Evolutionary conservation across 1,284 basidiomycete species (phyloP).

Genomic region (Mycena sp.): DNA sequence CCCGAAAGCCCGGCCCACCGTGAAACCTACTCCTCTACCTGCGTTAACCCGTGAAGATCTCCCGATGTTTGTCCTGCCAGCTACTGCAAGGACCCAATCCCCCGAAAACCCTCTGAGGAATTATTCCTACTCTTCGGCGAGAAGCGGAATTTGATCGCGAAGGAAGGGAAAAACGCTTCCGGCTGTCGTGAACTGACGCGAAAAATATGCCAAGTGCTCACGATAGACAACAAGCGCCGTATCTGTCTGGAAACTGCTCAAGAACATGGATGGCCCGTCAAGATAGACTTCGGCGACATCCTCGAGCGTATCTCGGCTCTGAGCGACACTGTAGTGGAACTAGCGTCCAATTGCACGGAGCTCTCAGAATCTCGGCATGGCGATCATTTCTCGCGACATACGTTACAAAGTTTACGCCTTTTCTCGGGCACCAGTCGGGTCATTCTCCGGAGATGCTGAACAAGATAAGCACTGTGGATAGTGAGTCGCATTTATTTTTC

Average conservation of each 20-base stretch:
- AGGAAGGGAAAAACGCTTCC: background rate
- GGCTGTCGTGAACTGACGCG: background rate
- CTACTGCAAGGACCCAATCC: background rate
- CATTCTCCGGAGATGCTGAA: no score
- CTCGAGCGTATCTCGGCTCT: background rate
- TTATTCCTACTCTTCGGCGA: background rate
- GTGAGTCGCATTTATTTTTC: background rate
- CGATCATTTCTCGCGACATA: background rate
- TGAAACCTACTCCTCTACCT: background rate
- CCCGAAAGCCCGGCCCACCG: no score
- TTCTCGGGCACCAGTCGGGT: background rate
- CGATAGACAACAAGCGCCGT: background rate
- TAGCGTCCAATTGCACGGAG: background rate
- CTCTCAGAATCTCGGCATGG: background rate
- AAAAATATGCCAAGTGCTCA: background rate
- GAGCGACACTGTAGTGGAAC: no score
- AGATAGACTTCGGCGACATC: background rate
- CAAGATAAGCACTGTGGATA: background rate
- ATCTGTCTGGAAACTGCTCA: no score
- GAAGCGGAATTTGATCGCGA: background rate
- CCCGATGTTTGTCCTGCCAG: background rate
- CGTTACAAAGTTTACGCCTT: background rate
- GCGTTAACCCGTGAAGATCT: background rate
- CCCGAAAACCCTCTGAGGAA: background rate
- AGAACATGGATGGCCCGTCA: background rate